Conservation (phyloP, 2,329 filamentous ascomycete genomes). For the Monosporascus sp. region DNA sequence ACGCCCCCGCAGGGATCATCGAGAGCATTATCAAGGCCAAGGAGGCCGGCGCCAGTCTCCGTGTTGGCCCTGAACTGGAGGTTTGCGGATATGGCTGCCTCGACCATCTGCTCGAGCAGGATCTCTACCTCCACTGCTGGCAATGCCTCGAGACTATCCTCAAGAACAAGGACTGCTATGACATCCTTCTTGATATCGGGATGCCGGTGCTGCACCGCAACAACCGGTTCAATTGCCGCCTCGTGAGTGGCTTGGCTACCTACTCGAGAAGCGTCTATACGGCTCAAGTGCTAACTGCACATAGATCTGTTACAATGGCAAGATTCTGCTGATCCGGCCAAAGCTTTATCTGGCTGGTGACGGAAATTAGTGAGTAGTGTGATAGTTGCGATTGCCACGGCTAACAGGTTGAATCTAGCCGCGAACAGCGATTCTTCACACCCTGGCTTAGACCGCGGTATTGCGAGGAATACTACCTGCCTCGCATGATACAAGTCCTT, state of each 20-base stretch:
- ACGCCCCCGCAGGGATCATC: slow-evolving; percentile 46
- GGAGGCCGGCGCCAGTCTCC: slow-evolving; percentile 48
- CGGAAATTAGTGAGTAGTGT: slow-evolving; percentile 56
- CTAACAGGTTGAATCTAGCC: slow-evolving; percentile 47
- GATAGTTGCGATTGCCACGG: not conserved
- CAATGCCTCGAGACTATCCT: slow-evolving; percentile 60
- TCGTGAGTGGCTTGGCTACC: slow-evolving; percentile 20
- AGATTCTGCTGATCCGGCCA: slow-evolving; percentile 66
- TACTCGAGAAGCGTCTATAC: too few species aligned
- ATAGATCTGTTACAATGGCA: slow-evolving; percentile 53
- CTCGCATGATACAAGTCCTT: slow-evolving; percentile 51
- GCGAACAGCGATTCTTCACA: slow-evolving; percentile 57
- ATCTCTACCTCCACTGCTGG: slow-evolving; percentile 54
- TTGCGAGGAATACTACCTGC: slow-evolving; percentile 61
- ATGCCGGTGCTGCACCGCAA: slow-evolving; percentile 59
- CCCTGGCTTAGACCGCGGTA: slow-evolving; percentile 55
- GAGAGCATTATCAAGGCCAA: slow-evolving; percentile 54
- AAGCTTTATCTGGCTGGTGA: slow-evolving; percentile 69
- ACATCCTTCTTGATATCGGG: slow-evolving; percentile 61
- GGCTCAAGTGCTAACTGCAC: too few species aligned
- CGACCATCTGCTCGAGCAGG: slow-evolving; percentile 60
- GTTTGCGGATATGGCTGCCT: slow-evolving; percentile 59
- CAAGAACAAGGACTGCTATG: slow-evolving; percentile 51
- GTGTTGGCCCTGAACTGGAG: slow-evolving; percentile 54
- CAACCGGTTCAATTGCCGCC: slow-evolving; percentile 59